Conservation (phyloP, 371 early-diverging fungal species). For the Sporodiniella umbellata region DNA sequence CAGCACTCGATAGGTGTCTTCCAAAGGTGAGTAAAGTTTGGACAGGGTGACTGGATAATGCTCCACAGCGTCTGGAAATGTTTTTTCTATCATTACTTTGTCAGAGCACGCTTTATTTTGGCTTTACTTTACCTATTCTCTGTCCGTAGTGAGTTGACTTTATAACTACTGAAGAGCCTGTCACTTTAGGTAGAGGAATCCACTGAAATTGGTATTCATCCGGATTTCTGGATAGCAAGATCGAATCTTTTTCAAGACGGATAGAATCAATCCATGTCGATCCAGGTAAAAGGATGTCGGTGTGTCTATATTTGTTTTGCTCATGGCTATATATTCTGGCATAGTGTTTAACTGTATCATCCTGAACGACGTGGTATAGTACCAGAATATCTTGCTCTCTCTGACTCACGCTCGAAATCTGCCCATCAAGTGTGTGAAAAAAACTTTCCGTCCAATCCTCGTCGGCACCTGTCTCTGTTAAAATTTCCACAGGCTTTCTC, state of each 20-base stretch:
- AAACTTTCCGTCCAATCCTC: slow-evolving; percentile 25
- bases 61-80: slow-evolving; percentile 24
- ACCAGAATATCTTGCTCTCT: slow-evolving; percentile 21
- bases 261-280: slow-evolving; percentile 35
- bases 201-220: slow-evolving; percentile 36
- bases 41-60: slow-evolving; percentile 14
- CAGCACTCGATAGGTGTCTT: slow-evolving; percentile 27
- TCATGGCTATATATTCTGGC: slow-evolving; percentile 33
- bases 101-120: slow-evolving; percentile 1
- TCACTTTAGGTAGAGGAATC: slow-evolving; percentile 22
- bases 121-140: slow-evolving; percentile 16
- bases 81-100: slow-evolving; percentile 17
- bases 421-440: slow-evolving; percentile 30
- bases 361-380: slow-evolving; percentile 33
- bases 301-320: slow-evolving; percentile 23
- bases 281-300: slow-evolving; percentile 38
- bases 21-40: slow-evolving; percentile 24
- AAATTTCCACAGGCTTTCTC: slow-evolving; percentile 10
- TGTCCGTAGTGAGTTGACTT: slow-evolving; percentile 20
- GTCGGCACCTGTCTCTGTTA: slow-evolving; percentile 11
- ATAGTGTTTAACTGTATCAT: slow-evolving; percentile 30
- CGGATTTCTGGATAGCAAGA: slow-evolving; percentile 43
- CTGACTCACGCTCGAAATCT: slow-evolving; percentile 24
- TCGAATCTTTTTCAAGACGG: slow-evolving; percentile 25
- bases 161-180: slow-evolving; percentile 16